Evolutionary conservation across 176 grass and related monocot genomes (phyloP), one percentile per base, ranked within the genome.

Genomic region (Hyparrhenia diplandra): DNA sequence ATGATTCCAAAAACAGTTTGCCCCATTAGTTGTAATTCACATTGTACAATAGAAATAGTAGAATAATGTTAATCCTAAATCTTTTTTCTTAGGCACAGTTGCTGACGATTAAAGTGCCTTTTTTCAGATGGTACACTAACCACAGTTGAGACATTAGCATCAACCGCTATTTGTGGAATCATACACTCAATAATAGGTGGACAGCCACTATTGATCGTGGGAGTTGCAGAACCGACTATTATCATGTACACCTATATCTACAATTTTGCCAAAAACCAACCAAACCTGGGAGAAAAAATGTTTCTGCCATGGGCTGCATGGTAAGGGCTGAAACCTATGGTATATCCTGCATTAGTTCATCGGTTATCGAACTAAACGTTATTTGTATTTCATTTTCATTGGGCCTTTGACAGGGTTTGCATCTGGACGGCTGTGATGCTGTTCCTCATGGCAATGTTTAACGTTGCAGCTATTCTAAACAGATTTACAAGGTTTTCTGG

Each of bases 401-500:
- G 32, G 45, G 18, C 28, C 17, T 67, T 70, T 82, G 45, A 67
- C 68, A 97, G 94, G 91, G 85, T 97, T 78, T 97, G 91, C 85
- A 88, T 97, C 85, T 97, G 89, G 91, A 97, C 94, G 69, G 84
- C 91, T 1, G 35, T 81, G 32, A 82, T 97, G 70, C 54, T 97
- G 20, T 89, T 97, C 84, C 79, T 91, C 57, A 86, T 94, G 63
- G 82, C 94, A 49, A 88, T 86, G 66, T 92, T 86, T 36, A 97
- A 97, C 84, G 87, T 82, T 68, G 84, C 91, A 42, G 85, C 42
- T 62, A 35, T 93, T 64, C 85, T 97, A 57, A 97, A 84, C 73
- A 94, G 68, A 92, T 97, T 97, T 84, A 97, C 94, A 86, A 97
- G 94, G 80, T 80, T 97, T 75, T 72, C 94, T 12, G 91, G 91